Evolutionary conservation across 768 basidiomycete genomes (phyloP).

Genomic region (Suillus subluteus): DNA sequence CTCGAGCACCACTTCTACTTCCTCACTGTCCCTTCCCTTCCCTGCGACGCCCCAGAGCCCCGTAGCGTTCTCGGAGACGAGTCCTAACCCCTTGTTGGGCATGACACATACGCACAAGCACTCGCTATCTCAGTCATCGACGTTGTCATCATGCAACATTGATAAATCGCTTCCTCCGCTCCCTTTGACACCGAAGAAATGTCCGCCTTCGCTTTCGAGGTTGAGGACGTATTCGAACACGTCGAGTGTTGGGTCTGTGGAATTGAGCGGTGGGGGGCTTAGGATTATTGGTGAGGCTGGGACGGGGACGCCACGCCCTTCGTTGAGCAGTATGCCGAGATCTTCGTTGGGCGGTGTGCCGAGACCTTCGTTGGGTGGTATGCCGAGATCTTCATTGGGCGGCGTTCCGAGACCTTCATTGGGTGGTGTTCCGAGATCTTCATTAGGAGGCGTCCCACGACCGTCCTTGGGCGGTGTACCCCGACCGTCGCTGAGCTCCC

Average conservation of each 20-base stretch:
- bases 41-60: constrained; percentile 32
- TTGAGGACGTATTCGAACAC: constrained; percentile 40
- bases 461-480: constrained; percentile 25
- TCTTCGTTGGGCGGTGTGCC: constrained; percentile 16
- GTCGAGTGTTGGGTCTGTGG: constrained; percentile 21
- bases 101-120: background rate
- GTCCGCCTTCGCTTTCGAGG: constrained; percentile 26
- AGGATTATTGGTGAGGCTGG: constrained; percentile 5
- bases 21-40: constrained; percentile 34
- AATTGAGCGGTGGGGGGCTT: constrained; percentile 17
- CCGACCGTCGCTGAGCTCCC: constrained; percentile 31
- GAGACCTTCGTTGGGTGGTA: constrained; percentile 16
- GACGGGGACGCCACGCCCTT: constrained; percentile 19
- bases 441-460: constrained; percentile 5
- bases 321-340: constrained; percentile 14
- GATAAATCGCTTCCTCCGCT: constrained; percentile 39
- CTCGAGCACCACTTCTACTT: constrained; percentile 28
- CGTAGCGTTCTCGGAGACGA: constrained; percentile 7
- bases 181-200: constrained; percentile 22
- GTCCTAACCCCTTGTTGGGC: background rate
- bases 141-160: constrained; percentile 19
- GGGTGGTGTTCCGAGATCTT: constrained; percentile 18
- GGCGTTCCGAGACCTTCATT: background rate
- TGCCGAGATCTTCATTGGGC: constrained; percentile 17
- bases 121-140: constrained; percentile 36